Evolutionary conservation across 1,284 basidiomycete genomes (phyloP), one percentile per base, ranked within the genome.

Genomic region (Apiotrichum veenhuisii): DNA sequence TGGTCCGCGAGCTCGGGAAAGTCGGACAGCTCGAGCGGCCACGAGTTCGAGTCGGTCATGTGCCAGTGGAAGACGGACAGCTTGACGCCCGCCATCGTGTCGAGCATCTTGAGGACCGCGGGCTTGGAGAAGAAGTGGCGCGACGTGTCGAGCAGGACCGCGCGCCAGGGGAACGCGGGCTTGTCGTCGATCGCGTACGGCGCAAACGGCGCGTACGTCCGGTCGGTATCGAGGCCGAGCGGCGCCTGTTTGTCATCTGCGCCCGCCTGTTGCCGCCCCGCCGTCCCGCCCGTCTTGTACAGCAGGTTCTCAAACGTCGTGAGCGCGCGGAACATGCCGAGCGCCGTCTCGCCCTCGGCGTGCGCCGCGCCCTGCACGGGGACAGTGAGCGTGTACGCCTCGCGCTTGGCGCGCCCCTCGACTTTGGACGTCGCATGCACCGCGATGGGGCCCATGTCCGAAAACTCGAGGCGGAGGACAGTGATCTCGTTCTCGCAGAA

Each of bases 11-110:
- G 77, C 52, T 86, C 82, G 3, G 82, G 80, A 71, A 83, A 86
- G 11, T 82, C 34, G 11, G 34, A 5, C 20, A 89, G 73, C 33
- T 82, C 78, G 17, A 91, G 79, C 0, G 89, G 88, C 80, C 88
- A 93, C 58, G 84, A 86, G 70, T 53, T 25, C 18, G 52, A 38
- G 26, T 53, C 52, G 25, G 44, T 46, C 18, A 53, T 53, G 45
- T 53, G 52, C 52, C 52, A 53, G 37, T 91, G 88, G 75, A 90
- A 85, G 27, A 82, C 82, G 27, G 18, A 26, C 52, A 89, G 84
- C 80, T 96, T 96, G 63, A 88, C 87, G 82, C 84, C 85, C 61
- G 85, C 86, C 90, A 93, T 92, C 2, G 87, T 85, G 64, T 92
- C 87, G 22, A 96, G 74, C 11, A 86, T 87, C 66, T 67, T 36